Evolutionary conservation across 768 basidiomycete genomes (phyloP).

Genomic region (Boletellus sp.): DNA sequence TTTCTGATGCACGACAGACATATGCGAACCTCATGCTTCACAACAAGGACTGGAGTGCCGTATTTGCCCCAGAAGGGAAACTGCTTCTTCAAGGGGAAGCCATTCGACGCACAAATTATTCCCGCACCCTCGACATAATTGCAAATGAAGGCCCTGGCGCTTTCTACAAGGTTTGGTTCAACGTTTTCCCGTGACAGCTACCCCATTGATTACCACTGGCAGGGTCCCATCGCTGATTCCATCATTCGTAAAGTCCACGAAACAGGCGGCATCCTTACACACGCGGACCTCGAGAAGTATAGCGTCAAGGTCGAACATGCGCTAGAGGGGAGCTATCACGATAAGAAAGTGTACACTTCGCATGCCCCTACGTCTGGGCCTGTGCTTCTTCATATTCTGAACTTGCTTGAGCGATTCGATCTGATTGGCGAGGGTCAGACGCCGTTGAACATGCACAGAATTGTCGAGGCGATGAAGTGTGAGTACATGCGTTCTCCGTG

Average conservation of each 20-base stretch:
- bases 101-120: slow-evolving; percentile 70
- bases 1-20: slow-evolving; percentile 29
- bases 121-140: slow-evolving; percentile 69
- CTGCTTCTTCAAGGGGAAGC: slow-evolving; percentile 72
- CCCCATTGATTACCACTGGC: slow-evolving; percentile 13
- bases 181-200: slow-evolving; percentile 5
- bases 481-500: slow-evolving; percentile 27
- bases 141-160: slow-evolving; percentile 73
- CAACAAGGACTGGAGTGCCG: slow-evolving; percentile 70
- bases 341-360: slow-evolving; percentile 78
- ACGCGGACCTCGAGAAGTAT: slow-evolving; percentile 72
- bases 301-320: slow-evolving; percentile 66
- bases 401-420: slow-evolving; percentile 76
- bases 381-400: slow-evolving; percentile 90
- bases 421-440: slow-evolving; percentile 47
- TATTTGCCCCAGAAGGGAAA: slow-evolving; percentile 77
- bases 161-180: slow-evolving; percentile 66
- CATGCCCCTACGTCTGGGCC: slow-evolving; percentile 86
- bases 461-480: slow-evolving; percentile 86
- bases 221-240: slow-evolving; percentile 81
- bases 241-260: slow-evolving; percentile 65
- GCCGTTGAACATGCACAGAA: slow-evolving; percentile 69
- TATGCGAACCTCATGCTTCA: slow-evolving; percentile 56
- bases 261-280: slow-evolving; percentile 78
- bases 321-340: slow-evolving; percentile 71